Base-by-base conservation (phyloP, 2,329 filamentous ascomycete genomes). In the Sclerotinia glacialis region DNA sequence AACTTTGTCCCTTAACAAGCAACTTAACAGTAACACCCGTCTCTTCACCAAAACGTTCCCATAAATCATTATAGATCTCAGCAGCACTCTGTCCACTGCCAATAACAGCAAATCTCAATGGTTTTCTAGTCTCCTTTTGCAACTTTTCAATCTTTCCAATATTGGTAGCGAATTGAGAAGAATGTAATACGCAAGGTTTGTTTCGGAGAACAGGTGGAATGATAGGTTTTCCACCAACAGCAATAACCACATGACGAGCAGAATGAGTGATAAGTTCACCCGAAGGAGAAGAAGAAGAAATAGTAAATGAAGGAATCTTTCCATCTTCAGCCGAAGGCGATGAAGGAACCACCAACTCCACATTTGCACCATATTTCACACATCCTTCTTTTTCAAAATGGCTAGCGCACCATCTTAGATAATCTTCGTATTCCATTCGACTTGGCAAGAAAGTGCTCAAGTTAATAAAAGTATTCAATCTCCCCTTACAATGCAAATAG, bases 1-100 rank as follows among this genome's bases (percentile, higher is more conserved):
- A 80, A 66, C 94, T 93, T 70, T 92, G 86, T 52, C 89, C 89
- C 72, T 92, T 88, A 82, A 97, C 94, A 68, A 97, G 81, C 67
- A 99, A 79, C 46, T 83, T 85, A 0, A 93, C 93, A 72, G 86
- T 84, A 12, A 58, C 53, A 50, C 47, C 60, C 37, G 90, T 87
- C 76, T 94, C 93, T 44, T 94, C 93, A 49, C 93, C 93, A 76
- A 96, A 97, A 56, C 91, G 82, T 49, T 82, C 83, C 74, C 94
- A 90, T 60, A 98, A 80, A 78, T 96, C 93, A 80, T 92, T 90
- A 81, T 96, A 97, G 74, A 97, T 96, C 81, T 99, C 94, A 12
- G 94, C 94, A 2, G 93, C 93, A 77, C 91, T 96, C 80, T 99
- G 94, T 1, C 95, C 94, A 56, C 88, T 91, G 11, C 94, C 94